Evolutionary conservation across 78 protist genomes (phyloP), one percentile per base, ranked within the genome.

Genomic region (Pirum gemmata): DNA sequence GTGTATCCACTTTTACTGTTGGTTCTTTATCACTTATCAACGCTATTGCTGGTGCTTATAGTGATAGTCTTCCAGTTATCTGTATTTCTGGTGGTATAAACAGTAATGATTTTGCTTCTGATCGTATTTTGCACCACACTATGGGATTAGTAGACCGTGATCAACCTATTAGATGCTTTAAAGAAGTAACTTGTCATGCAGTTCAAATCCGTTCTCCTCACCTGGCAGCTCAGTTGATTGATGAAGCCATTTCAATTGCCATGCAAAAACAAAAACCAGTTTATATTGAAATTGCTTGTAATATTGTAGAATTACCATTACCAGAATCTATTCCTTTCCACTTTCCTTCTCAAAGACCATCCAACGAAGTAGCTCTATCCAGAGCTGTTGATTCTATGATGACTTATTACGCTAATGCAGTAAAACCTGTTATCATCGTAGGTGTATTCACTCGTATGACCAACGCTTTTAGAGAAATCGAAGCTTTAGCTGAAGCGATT

Each of bases 111-210:
- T 67, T 29, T 27, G 74, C 35, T 27, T 67, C 74, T 27, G 74
- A 67, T 67, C 74, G 74, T 67, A 67, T 67, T 67, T 67, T 67
- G 74, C 74, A 67, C 27, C 74, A 67, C 74, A 67, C 74, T 27
- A 67, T 27, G 74, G 74, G 74, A 27, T 27, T 29, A 27, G 74
- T 27, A 27, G 27, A 67, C 74, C 27, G 74, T 29, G 27, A 27
- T 27, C 74, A 67, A 27, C 35, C 27, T 27, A 27, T 67, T 67
- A 27, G 27, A 67, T 67, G 74, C 74, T 67, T 67, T 27, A 67
- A 67, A 27, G 74, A 67, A 27, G 74, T 67, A 67, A 67, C 74
- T 27, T 27, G 37, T 67, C 27, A 67, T 29, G 74, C 74, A n/a
- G 27, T 67, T 67, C 35, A 67, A 27, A 27, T 67, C 74, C 74